Evolutionary conservation across 2,329 filamentous ascomycete species (phyloP), one percentile per base, ranked within the genome.

Genomic region (Fusarium kyushuense): DNA sequence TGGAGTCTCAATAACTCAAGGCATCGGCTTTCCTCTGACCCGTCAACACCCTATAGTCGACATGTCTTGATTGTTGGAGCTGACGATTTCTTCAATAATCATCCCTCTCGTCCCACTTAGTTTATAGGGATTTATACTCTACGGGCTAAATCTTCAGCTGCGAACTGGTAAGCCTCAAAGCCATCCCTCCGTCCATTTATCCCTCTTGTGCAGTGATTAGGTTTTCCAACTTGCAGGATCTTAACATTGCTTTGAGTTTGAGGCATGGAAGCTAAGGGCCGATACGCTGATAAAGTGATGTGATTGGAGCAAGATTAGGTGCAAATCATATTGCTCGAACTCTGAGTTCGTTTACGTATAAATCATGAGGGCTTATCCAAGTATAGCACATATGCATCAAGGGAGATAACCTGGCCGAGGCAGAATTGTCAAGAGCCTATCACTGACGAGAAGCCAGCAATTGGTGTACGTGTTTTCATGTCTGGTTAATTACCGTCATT

Each of bases 141-240:
- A 71, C 69, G 69, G 64, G 64, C 29, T 49, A 42, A 17, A n/a
- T 25, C 56, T 54, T 69, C 64, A 70, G 64, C 67, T 69, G 53
- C 40, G 47, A 58, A 59, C 55, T 16, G 21, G 30, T 53, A 69
- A 69, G 60, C 64, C 67, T 47, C 67, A 38, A 42, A 63, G 38
- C 53, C 40, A 58, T 49, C 41, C 41, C 35, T 47, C 43, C 42
- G 23, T 19, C 17, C 25, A 19, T 29, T 36, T 32, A 27, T 49
- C 23, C 14, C 23, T 19, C 30, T 33, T 33, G 32, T 36, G 45
- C 38, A 58, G 51, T 52, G 54, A 49, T 43, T 52, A 56, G 54
- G 58, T 29, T 65, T 51, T 46, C 42, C 38, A 25, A 53, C 53
- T 49, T 51, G 54, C 29, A 67, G 67, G 42, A 55, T 51, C 38